Evolutionary conservation across 176 grass and related monocot species (phyloP), one percentile per base, ranked within the genome.

Genomic region (Secale cereale): DNA sequence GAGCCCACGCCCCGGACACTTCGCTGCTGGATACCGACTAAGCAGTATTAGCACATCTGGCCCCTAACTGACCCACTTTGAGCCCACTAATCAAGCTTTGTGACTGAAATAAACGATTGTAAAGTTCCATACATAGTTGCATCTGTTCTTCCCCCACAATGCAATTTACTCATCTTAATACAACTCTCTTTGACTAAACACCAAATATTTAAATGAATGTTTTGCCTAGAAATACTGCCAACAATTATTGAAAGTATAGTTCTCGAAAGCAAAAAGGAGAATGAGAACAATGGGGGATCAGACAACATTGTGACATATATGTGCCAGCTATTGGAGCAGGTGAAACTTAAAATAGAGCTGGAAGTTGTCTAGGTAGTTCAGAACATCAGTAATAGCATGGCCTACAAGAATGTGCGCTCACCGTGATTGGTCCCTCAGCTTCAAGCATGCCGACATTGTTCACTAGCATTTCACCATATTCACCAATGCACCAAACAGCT

Each of bases 381-480:
- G 16, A 81, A 64, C 22, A 45, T 79, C 11, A 31, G 25, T 17
- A 78, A 78, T 57, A 57, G 52, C 13, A 62, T 76, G 75, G 65
- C 37, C 37, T 61, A 37, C 41, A 74, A 74, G 66, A 79, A 79
- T 86, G 7, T 59, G 15, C 79, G 72, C 93, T 94, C 61, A 98
- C 96, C 61, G 43, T 95, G 37, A 95, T 69, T 45, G 86, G 86
- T 77, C 90, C 89, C 65, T 98, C 96, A 59, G 68, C 63, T 46
- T 90, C 87, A 65, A 98, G 89, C 40, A 87, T 85, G 65, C 91
- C 91, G 40, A 94, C 85, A 92, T 98, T 95, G 70, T 90, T 95
- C 52, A 98, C 96, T 83, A 98, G 64, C 96, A 98, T 95, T 88
- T 98, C 96, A 48, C 96, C 96, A 83, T 98, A 98, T 81, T 98